phyloP scores from a whole-genome alignment of 2,329 filamentous ascomycete genomes.

The Verticillium isaacii region DNA sequence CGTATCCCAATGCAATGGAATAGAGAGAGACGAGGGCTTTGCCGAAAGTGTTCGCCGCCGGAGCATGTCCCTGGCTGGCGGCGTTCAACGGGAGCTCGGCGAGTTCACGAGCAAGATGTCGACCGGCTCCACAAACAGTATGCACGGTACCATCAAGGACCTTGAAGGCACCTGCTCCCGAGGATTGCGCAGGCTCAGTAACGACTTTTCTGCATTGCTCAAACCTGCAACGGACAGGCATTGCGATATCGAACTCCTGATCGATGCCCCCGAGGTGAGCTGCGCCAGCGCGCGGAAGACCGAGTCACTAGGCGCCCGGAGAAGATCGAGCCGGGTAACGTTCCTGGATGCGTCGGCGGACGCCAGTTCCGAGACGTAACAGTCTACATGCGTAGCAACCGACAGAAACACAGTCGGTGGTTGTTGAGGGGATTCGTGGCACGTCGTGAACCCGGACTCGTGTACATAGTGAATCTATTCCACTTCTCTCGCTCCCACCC shows the following conservation, averaged over 20 bases:
- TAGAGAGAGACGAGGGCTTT: slow-evolving; percentile 14
- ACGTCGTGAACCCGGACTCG: neutral
- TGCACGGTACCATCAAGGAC: neutral
- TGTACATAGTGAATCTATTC: slow-evolving; percentile 14
- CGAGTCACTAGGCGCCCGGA: neutral
- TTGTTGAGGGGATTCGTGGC: neutral
- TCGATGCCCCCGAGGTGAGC: neutral
- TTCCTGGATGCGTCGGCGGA: neutral
- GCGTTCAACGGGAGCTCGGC: slow-evolving; percentile 18
- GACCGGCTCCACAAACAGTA: slow-evolving; percentile 3
- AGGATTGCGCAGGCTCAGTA: slow-evolving; percentile 5
- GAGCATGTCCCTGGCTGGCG: slow-evolving; percentile 19
- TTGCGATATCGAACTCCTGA: neutral
- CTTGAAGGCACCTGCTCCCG: neutral
- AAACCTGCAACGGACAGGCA: slow-evolving; percentile 4
- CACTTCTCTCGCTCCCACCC: slow-evolving; percentile 8
- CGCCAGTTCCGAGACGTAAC: neutral
- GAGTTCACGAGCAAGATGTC: slow-evolving; percentile 15
- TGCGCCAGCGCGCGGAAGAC: neutral
- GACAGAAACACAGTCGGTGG: neutral
- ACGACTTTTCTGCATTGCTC: slow-evolving; percentile 4
- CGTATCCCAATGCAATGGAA: slow-evolving; percentile 8
- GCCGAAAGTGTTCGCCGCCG: slow-evolving; percentile 18
- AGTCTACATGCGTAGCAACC: neutral
- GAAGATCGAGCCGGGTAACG: neutral